A percentile compares a stretch with the other conserved stretches of the same genome.
Evolutionary conservation across 2,329 filamentous ascomycete species (phyloP).

Genomic region (Arachnomyces sp.): DNA sequence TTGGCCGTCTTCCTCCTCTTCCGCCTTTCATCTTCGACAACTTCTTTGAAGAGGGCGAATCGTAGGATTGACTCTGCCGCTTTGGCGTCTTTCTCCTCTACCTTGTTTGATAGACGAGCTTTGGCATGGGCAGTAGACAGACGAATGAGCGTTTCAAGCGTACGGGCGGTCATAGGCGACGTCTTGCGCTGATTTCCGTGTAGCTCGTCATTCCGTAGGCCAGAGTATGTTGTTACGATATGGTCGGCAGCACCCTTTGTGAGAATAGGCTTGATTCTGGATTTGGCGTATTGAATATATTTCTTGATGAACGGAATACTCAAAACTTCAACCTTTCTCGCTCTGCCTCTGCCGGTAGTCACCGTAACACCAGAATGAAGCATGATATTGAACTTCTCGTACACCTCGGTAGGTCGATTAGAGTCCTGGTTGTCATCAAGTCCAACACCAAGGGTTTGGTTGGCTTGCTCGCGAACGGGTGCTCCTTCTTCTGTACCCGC

Average conservation of each 20-base stretch:
- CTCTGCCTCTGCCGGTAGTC: slow-evolving; percentile 64
- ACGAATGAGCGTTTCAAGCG: slow-evolving; percentile 95
- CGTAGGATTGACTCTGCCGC: slow-evolving; percentile 84
- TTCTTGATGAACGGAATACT: slow-evolving; percentile 99
- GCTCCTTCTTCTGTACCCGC: slow-evolving; percentile 90
- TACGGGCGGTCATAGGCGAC: slow-evolving; percentile 92
- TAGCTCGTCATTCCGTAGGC: slow-evolving; percentile 90
- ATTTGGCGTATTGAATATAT: slow-evolving; percentile 97
- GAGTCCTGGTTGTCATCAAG: slow-evolving; percentile 67
- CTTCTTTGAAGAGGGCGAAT: slow-evolving; percentile 95
- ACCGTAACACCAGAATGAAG: slow-evolving; percentile 83
- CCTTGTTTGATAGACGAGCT: slow-evolving; percentile 73
- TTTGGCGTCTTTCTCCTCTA: slow-evolving; percentile 82
- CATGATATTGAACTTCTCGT: slow-evolving; percentile 94
- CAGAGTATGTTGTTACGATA: slow-evolving; percentile 84
- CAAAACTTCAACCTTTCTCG: slow-evolving; percentile 75
- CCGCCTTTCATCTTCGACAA: slow-evolving; percentile 67
- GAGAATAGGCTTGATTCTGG: slow-evolving; percentile 76
- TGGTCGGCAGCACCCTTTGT: slow-evolving; percentile 88
- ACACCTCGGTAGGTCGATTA: slow-evolving; percentile 74
- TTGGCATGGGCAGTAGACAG: slow-evolving; percentile 94
- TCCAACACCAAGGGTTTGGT: slow-evolving; percentile 80
- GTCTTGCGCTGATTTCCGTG: slow-evolving; percentile 90
- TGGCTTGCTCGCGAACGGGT: slow-evolving; percentile 79
- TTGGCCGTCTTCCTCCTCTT: slow-evolving; percentile 74